Conservation (phyloP, 2,329 filamentous ascomycete species). For the Beauveria varroae region DNA sequence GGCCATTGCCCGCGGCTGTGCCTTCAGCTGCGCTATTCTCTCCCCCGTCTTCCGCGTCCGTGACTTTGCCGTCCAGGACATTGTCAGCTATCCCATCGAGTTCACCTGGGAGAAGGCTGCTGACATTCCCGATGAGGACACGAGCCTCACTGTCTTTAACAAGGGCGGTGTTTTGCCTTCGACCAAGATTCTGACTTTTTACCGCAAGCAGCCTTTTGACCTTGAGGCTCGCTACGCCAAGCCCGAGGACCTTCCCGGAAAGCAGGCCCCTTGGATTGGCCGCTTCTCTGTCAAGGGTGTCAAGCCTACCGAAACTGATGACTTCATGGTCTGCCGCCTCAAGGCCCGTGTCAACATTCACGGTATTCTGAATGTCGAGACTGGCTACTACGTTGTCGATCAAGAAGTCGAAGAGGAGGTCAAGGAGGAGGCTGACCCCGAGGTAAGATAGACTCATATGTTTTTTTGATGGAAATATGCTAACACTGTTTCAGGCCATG, state of each 20-base stretch:
- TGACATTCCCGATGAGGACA: constrained; percentile 97
- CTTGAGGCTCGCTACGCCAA: constrained; percentile 91
- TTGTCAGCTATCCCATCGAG: constrained; percentile 96
- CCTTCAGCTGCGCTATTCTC: constrained; percentile 95
- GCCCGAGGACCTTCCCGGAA: constrained; percentile 78
- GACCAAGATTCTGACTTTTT: constrained; percentile 98
- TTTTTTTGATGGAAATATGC: constrained; percentile 12
- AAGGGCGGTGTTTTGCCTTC: constrained; percentile 94
- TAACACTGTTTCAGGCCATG: constrained; percentile 57
- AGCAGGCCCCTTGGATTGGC: constrained; percentile 90
- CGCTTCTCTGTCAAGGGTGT: constrained; percentile 97
- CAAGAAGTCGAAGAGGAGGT: constrained; percentile 93
- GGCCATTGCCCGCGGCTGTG: constrained; percentile 88
- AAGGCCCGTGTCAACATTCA: constrained; percentile 96
- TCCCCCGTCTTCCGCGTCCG: constrained; percentile 97
- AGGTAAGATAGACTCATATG: constrained; percentile 49
- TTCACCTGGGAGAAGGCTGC: constrained; percentile 98
- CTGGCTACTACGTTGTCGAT: constrained; percentile 96
- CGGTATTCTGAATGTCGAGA: constrained; percentile 93
- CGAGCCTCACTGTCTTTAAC: constrained; percentile 94
- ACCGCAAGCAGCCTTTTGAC: constrained; percentile 95
- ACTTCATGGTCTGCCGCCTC: constrained; percentile 99
- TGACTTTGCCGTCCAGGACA: constrained; percentile 95
- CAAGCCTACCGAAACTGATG: constrained; percentile 84
- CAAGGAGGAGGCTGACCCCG: constrained; percentile 60